phyloP scores from a whole-genome alignment of 2,329 filamentous ascomycete species.

The Balansia obtecta region DNA sequence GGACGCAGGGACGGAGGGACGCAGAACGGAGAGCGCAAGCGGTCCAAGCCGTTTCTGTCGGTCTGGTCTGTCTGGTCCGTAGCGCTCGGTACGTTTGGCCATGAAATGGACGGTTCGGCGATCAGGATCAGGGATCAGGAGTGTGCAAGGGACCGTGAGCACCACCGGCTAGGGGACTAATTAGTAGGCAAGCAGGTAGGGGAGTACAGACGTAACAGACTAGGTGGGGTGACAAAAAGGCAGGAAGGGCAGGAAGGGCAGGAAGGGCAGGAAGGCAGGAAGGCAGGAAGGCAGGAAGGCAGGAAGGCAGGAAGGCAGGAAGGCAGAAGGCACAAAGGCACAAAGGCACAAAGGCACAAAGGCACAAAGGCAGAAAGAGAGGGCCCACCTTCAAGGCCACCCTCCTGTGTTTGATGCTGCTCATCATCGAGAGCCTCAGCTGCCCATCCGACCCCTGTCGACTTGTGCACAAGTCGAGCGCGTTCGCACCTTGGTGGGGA shows the following conservation, averaged over 20 bases:
- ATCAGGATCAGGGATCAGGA: background rate
- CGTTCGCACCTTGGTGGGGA: no score
- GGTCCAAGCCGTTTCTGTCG: background rate
- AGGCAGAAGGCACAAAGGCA: no score
- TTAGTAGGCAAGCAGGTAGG: background rate
- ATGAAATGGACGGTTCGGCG: background rate
- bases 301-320: no score
- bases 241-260: no score
- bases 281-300: no score
- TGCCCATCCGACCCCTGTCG: background rate
- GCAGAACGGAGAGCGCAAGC: background rate
- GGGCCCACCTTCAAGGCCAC: constrained; percentile 4
- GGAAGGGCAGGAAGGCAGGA: no score
- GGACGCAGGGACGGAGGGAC: background rate
- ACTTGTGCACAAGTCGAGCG: background rate
- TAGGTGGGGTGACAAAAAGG: no score
- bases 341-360: no score
- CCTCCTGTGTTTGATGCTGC: background rate
- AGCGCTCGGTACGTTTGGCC: background rate
- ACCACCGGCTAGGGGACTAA: background rate
- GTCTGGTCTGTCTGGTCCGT: background rate
- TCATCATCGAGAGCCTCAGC: constrained; percentile 2
- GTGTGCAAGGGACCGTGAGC: background rate
- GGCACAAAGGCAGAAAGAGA: no score
- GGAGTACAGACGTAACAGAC: no score